Evolutionary conservation across 257 asterid species (phyloP).

Genomic region (Nicotiana noctiflora): DNA sequence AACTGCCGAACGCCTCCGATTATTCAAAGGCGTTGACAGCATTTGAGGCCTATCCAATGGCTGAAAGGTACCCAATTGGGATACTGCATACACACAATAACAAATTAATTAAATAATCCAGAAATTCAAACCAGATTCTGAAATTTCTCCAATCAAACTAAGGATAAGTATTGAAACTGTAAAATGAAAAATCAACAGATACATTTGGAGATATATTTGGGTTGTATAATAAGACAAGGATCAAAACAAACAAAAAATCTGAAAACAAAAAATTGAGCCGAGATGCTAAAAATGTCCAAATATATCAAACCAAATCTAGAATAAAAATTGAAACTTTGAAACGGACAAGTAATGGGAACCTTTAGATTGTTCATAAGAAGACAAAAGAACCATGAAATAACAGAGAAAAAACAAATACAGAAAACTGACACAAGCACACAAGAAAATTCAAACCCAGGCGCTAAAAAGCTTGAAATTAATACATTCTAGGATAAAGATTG

Average conservation of each 20-base stretch:
- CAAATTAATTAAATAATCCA: not conserved
- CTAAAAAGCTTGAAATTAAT: not conserved
- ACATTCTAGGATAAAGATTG: not conserved
- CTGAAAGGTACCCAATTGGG: conserved; percentile 42
- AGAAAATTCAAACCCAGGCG: not conserved
- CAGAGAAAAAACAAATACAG: too few relatives aligned
- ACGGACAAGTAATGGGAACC: too few relatives aligned
- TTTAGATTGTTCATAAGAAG: too few relatives aligned
- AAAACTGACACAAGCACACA: too few relatives aligned
- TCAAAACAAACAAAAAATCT: not conserved
- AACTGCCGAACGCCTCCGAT: conserved; percentile 33
- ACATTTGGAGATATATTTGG: too few relatives aligned
- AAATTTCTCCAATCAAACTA: not conserved
- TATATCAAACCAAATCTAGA: not conserved
- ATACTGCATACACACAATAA: conserved; percentile 17
- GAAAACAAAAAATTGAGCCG: not conserved
- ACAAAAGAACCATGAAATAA: too few relatives aligned
- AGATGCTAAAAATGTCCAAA: not conserved
- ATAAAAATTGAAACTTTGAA: not conserved
- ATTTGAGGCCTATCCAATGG: conserved; percentile 39
- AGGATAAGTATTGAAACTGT: not conserved
- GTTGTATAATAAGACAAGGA: too few relatives aligned
- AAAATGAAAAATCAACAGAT: not conserved
- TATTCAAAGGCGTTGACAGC: conserved; percentile 28
- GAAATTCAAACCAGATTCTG: not conserved